A percentile compares a stretch with the other conserved stretches of the same genome.
Conservation (phyloP, 2,329 filamentous ascomycete genomes). For the Trichoderma lentiforme region DNA sequence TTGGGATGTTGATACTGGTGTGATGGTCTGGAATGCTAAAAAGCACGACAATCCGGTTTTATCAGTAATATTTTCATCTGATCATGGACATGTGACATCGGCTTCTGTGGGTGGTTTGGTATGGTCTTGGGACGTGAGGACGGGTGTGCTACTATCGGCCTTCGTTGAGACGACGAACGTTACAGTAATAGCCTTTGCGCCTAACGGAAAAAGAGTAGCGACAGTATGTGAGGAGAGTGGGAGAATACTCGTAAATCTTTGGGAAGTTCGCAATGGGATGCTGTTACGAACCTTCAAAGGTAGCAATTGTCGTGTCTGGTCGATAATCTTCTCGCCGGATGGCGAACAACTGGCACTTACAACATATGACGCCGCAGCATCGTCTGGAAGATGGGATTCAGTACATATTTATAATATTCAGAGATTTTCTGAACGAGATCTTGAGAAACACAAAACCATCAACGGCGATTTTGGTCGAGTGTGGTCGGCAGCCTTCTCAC, state of each 20-base stretch:
- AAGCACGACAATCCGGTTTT: neutral
- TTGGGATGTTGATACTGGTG: neutral
- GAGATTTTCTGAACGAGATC: neutral
- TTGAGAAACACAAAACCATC: neutral
- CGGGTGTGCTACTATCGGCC: neutral
- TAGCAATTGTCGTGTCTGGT: neutral
- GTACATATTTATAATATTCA: neutral
- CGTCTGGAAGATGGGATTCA: neutral
- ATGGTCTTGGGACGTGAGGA: neutral
- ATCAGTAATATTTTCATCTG: neutral
- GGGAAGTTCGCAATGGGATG: neutral
- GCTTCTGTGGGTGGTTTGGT: neutral
- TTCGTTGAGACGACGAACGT: neutral
- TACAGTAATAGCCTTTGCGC: neutral
- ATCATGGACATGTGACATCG: neutral
- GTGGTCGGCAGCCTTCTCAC: neutral
- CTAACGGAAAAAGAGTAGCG: neutral
- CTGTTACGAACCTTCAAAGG: neutral
- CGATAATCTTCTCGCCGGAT: neutral
- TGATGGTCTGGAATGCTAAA: neutral
- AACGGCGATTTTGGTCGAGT: neutral
- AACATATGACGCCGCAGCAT: neutral
- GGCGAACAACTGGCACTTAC: neutral
- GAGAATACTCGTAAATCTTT: neutral
- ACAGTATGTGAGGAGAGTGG: neutral